Conservation (phyloP, 2,329 filamentous ascomycete species). For the Sporothrix mexicana region DNA sequence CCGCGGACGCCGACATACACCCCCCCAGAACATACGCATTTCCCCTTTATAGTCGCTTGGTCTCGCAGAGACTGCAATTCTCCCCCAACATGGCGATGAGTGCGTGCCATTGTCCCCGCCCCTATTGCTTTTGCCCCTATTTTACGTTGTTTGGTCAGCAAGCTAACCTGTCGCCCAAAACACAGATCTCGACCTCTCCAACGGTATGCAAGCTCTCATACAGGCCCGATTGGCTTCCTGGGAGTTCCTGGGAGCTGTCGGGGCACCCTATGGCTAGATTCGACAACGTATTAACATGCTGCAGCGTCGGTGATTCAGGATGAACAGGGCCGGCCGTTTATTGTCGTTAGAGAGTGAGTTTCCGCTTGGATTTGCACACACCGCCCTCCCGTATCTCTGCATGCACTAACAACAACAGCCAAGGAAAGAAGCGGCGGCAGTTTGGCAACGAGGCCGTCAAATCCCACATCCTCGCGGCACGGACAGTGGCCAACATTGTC, state of each 20-base stretch:
- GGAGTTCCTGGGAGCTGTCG: neutral
- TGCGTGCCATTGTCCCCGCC: conserved; percentile 47
- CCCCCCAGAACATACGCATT: neutral
- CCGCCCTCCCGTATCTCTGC: conserved; percentile 39
- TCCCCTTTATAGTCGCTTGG: neutral
- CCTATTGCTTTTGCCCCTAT: conserved; percentile 19
- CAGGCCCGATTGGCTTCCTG: conserved; percentile 6
- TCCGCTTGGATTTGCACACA: neutral
- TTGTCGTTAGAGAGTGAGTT: conserved; percentile 92
- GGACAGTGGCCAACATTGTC: conserved; percentile 95
- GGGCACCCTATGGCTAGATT: neutral
- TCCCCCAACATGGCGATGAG: conserved; percentile 63
- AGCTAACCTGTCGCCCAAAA: conserved; percentile 39
- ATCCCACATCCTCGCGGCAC: conserved; percentile 94
- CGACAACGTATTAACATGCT: conserved; percentile 29
- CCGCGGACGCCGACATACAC: conserved; percentile 7
- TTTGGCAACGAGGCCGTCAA: conserved; percentile 98
- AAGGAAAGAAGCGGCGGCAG: conserved; percentile 96
- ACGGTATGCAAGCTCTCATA: conserved; percentile 63
- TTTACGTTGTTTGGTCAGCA: conserved; percentile 36
- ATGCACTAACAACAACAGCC: conserved; percentile 56
- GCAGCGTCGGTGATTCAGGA: conserved; percentile 84
- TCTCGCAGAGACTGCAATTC: conserved; percentile 28
- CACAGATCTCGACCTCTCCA: conserved; percentile 79
- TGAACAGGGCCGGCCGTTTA: conserved; percentile 96